Conservation (phyloP, 495 filamentous ascomycete species). For the Schizothecium vesticola region DNA sequence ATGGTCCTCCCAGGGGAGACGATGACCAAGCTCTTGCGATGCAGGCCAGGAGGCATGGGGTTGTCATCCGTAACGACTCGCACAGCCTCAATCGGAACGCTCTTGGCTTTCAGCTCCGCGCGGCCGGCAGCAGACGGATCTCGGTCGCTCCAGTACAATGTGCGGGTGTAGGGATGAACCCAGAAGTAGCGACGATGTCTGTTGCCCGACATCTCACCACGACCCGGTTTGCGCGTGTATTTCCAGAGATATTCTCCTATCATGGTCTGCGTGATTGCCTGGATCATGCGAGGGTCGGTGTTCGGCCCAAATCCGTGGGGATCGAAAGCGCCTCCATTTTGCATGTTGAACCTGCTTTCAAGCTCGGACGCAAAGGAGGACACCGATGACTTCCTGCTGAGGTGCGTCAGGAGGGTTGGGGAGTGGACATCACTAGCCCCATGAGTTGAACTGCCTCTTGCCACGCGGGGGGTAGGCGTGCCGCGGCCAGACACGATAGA, state of each 20-base stretch:
- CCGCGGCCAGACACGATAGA: slow-evolving; percentile 28
- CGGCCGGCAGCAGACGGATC: slow-evolving; percentile 77
- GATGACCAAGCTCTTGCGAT: slow-evolving; percentile 86
- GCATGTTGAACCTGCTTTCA: slow-evolving; percentile 81
- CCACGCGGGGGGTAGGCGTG: slow-evolving; percentile 39
- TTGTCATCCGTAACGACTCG: slow-evolving; percentile 95
- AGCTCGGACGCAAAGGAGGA: slow-evolving; percentile 94
- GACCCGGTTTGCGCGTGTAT: slow-evolving; percentile 87
- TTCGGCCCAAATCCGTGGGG: slow-evolving; percentile 54
- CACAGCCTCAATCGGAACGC: slow-evolving; percentile 88
- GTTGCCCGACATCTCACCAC: slow-evolving; percentile 78
- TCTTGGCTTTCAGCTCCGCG: slow-evolving; percentile 81
- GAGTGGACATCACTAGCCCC: slow-evolving; percentile 39
- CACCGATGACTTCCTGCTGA: slow-evolving; percentile 70
- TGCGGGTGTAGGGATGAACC: slow-evolving; percentile 97
- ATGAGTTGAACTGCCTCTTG: slow-evolving; percentile 26
- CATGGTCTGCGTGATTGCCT: slow-evolving; percentile 99
- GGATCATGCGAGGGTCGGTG: slow-evolving; percentile 96
- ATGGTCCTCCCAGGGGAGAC: slow-evolving; percentile 82
- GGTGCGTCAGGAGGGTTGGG: slow-evolving; percentile 30
- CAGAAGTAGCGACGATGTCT: slow-evolving; percentile 95
- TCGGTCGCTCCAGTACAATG: slow-evolving; percentile 91
- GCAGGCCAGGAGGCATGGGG: slow-evolving; percentile 87
- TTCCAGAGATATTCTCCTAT: slow-evolving; percentile 99
- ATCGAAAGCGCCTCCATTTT: slow-evolving; percentile 51